phyloP scores from a whole-genome alignment of 352 stramenopile species.

The Blastocystis sp. region DNA sequence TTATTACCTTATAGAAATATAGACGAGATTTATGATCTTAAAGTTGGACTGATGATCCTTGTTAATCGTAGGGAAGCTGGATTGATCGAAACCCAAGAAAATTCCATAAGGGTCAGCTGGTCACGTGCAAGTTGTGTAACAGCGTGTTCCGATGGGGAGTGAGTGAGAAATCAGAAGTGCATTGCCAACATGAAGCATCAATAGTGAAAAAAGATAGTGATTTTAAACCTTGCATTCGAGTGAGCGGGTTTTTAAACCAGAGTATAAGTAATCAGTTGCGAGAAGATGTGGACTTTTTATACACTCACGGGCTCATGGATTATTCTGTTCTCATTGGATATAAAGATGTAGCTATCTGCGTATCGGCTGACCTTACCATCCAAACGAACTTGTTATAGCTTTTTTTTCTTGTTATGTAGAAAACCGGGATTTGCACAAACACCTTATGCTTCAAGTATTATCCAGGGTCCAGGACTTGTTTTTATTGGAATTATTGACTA shows the following conservation, averaged over 20 bases:
- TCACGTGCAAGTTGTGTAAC: slow-evolving; percentile 45
- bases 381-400: neutral
- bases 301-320: slow-evolving; percentile 25
- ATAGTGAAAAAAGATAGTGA: slow-evolving; percentile 29
- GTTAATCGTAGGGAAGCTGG: neutral
- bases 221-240: neutral
- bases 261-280: slow-evolving; percentile 22
- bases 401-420: neutral
- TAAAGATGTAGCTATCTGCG: neutral
- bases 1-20: neutral
- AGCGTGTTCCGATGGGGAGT: neutral
- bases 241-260: slow-evolving; percentile 33
- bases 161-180: neutral
- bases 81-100: slow-evolving; percentile 22
- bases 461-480: slow-evolving; percentile 22
- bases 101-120: slow-evolving; percentile 10
- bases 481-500: slow-evolving; percentile 58
- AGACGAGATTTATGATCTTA: slow-evolving; percentile 29
- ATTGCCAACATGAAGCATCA: slow-evolving; percentile 2
- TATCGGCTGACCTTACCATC: neutral
- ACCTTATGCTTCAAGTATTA: neutral
- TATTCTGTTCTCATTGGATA: slow-evolving; percentile 18
- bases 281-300: slow-evolving; percentile 42
- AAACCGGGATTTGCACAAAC: neutral
- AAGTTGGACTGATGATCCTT: neutral